phyloP scores from a whole-genome alignment of 2,329 filamentous ascomycete genomes.

The Catunica adiposa region DNA sequence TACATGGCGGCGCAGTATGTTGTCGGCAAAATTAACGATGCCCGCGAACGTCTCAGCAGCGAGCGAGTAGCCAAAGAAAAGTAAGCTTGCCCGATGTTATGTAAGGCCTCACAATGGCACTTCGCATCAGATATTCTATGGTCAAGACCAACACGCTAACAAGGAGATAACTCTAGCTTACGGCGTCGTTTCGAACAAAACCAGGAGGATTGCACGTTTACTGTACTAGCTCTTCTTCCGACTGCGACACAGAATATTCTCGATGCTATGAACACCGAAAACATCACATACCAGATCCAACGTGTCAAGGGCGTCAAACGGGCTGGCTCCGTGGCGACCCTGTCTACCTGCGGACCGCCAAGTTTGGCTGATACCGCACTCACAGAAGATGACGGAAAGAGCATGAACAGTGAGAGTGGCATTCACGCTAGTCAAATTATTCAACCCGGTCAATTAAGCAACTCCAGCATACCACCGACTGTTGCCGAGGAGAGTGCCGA shows the following conservation, averaged over 20 bases:
- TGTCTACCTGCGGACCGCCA: conserved; percentile 37
- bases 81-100: conserved; percentile 33
- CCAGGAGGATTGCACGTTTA: conserved; percentile 96
- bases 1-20: conserved; percentile 92
- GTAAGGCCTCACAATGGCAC: background rate
- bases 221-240: conserved; percentile 84
- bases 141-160: background rate
- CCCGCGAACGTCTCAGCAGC: conserved; percentile 88
- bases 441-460: conserved; percentile 30
- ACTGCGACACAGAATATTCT: conserved; percentile 83
- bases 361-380: conserved; percentile 54
- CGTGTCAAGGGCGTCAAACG: conserved; percentile 64
- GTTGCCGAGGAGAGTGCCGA: conserved; percentile 16
- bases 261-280: conserved; percentile 75
- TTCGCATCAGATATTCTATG: background rate
- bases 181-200: conserved; percentile 96
- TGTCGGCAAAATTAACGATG: conserved; percentile 76
- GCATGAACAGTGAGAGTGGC: conserved; percentile 65
- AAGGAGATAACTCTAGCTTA: conserved; percentile 39
- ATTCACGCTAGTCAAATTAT: conserved; percentile 65
- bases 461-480: conserved; percentile 21
- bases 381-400: conserved; percentile 68
- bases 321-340: conserved; percentile 36
- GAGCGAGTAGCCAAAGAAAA: conserved; percentile 95
- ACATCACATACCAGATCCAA: conserved; percentile 84